Conservation (phyloP, 2,329 filamentous ascomycete species). For the Myotisia sp. region DNA sequence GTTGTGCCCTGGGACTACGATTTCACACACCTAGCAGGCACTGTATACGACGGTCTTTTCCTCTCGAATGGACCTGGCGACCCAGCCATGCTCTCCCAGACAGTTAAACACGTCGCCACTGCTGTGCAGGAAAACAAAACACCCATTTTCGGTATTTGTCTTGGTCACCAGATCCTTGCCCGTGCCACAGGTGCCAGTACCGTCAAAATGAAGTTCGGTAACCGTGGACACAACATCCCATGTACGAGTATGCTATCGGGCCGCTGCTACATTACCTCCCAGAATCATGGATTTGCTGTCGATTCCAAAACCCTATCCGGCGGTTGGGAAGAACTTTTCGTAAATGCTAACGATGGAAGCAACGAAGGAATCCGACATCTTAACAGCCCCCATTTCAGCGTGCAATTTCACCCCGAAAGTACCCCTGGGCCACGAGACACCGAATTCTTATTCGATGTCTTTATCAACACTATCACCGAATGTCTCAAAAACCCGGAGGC, state of each 20-base stretch:
- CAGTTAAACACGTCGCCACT: constrained; percentile 62
- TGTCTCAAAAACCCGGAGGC: constrained; percentile 53
- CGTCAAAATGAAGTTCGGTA: constrained; percentile 97
- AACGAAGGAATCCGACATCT: constrained; percentile 94
- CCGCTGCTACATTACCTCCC: constrained; percentile 95
- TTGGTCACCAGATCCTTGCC: constrained; percentile 86
- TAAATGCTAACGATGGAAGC: constrained; percentile 95
- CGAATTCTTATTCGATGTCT: constrained; percentile 93
- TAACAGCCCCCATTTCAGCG: constrained; percentile 83
- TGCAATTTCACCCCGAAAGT: constrained; percentile 98
- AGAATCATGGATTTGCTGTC: constrained; percentile 95
- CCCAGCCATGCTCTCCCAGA: constrained; percentile 65
- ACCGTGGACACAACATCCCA: constrained; percentile 95
- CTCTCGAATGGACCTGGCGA: constrained; percentile 96
- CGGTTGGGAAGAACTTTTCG: constrained; percentile 86
- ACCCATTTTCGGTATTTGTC: constrained; percentile 89
- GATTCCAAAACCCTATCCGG: constrained; percentile 60
- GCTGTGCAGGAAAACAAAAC: constrained; percentile 66
- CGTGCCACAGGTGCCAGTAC: constrained; percentile 75
- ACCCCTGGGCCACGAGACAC: constrained; percentile 90
- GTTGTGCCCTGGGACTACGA: constrained; percentile 96
- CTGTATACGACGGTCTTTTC: constrained; percentile 91
- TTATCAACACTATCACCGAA: constrained; percentile 68
- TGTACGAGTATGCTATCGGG: constrained; percentile 92
- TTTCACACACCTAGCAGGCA: constrained; percentile 59